Evolutionary conservation across 1,284 basidiomycete species (phyloP).

Genomic region (Mixia osmundae): DNA sequence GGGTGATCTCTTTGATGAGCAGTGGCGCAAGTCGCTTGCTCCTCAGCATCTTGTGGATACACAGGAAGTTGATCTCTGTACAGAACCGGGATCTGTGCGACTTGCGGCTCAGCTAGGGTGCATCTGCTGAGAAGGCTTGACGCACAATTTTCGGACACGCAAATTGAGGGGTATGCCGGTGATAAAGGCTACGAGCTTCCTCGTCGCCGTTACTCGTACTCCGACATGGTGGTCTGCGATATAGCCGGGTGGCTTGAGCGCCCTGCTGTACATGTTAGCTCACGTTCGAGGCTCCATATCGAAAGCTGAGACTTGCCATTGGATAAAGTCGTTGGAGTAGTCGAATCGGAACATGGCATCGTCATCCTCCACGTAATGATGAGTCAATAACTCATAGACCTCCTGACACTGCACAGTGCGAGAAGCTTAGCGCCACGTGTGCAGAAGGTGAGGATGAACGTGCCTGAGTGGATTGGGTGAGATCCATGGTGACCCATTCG

Average conservation of each 20-base stretch:
- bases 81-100: no score
- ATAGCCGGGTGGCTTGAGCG: constrained; percentile 80
- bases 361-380: constrained; percentile 93
- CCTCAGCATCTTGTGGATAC: constrained; percentile 90
- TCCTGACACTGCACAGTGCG: constrained; percentile 57
- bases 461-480: constrained; percentile 50
- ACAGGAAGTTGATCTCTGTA: constrained; percentile 93
- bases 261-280: constrained; percentile 76
- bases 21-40: constrained; percentile 89
- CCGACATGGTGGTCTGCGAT: constrained; percentile 86
- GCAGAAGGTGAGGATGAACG: constrained; percentile 11
- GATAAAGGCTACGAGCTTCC: constrained; percentile 94
- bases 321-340: constrained; percentile 80
- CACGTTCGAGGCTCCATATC: constrained; percentile 30
- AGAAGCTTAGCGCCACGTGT: background rate
- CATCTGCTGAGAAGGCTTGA: no score
- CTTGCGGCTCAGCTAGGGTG: no score
- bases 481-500: constrained; percentile 68
- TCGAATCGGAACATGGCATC: constrained; percentile 89
- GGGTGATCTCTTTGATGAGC: constrained; percentile 92
- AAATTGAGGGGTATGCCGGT: constrained; percentile 73
- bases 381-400: constrained; percentile 71
- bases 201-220: constrained; percentile 66
- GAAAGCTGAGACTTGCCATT: constrained; percentile 38
- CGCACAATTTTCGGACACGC: constrained; percentile 54